phyloP scores from a whole-genome alignment of 2,329 filamentous ascomycete species.

The Xylaria sp. region DNA sequence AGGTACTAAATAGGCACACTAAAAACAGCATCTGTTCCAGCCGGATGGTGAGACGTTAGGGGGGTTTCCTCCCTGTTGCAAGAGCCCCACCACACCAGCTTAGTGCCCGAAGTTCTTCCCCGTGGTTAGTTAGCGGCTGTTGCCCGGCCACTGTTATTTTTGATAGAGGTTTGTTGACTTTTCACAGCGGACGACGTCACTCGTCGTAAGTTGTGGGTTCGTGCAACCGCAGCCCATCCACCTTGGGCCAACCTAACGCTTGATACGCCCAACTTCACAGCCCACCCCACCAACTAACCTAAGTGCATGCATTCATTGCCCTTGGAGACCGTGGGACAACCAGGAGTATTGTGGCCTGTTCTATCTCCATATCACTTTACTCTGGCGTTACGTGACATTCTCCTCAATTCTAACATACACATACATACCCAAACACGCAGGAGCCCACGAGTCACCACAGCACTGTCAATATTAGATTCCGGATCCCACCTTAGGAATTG shows the following conservation, averaged over 20 bases:
- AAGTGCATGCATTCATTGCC: conserved; percentile 31
- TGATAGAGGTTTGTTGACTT: conserved; percentile 45
- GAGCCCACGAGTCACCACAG: conserved; percentile 12
- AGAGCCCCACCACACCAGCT: conserved; percentile 16
- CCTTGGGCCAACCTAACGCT: conserved; percentile 21
- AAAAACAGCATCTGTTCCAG: conserved; percentile 22
- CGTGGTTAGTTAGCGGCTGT: conserved; percentile 28
- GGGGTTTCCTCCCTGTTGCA: neutral
- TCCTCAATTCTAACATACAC: conserved; percentile 11
- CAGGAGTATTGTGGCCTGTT: conserved; percentile 30
- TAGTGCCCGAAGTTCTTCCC: conserved; percentile 19
- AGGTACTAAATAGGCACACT: neutral
- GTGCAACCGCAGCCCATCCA: conserved; percentile 34
- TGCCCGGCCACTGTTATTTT: conserved; percentile 42
- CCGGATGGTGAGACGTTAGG: conserved; percentile 24
- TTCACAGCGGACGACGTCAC: conserved; percentile 45
- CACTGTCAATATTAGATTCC: neutral
- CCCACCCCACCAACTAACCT: neutral
- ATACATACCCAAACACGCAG: conserved; percentile 4
- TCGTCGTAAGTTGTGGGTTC: conserved; percentile 14
- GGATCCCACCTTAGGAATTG: conserved; percentile 14
- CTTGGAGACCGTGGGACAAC: conserved; percentile 46
- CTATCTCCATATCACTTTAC: conserved; percentile 18
- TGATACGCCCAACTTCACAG: conserved; percentile 40
- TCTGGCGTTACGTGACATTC: neutral